Evolutionary conservation across 768 basidiomycete species (phyloP), one percentile per base, ranked within the genome.

Genomic region (Boletus tomentosulus): DNA sequence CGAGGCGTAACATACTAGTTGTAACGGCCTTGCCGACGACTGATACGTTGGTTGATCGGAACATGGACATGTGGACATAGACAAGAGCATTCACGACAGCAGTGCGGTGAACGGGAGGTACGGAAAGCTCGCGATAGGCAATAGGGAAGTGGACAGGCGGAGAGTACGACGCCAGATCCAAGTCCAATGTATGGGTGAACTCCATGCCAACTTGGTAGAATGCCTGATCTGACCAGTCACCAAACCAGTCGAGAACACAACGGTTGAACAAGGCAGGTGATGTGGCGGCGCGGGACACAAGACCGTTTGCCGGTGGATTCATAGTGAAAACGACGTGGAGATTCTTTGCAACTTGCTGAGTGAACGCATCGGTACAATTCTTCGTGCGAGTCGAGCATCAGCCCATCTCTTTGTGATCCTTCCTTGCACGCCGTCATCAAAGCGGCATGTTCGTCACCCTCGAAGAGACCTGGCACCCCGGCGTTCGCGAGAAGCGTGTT

Each of bases 341-440:
- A n/a, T n/a, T n/a, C n/a, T n/a, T n/a, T n/a, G n/a, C n/a, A n/a
- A n/a, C n/a, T n/a, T n/a, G n/a, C 59, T 92, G 87, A 5, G 97
- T 98, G 73, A 98, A 99, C 97, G n/a, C 97, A 99, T 43, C 88
- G 85, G 70, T 99, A 98, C 2, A 99, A 78, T 67, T 99, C 97
- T 63, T 99, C 97, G 51, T 89, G 94, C 33, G 95, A 96, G 73
- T 98, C 96, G 11, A 99, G 77, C 93, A 99, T 98, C 30, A 98
- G 76, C 11, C 96, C 96, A 59, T 99, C 97, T 12, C 96, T 85
- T 66, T 98, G 94, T 19, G 97, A 97, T 5, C 96, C 97, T 72
- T 98, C 97, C 69, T 97, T 98, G 76, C 97, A 98, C 2, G 96
- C 94, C 5, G 97, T 98, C 95, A 98, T 98, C 53, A 99, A 76